Evolutionary conservation across 2,329 filamentous ascomycete species (phyloP), one percentile per base, ranked within the genome.

Genomic region (Ceratocystis lukuohia): DNA sequence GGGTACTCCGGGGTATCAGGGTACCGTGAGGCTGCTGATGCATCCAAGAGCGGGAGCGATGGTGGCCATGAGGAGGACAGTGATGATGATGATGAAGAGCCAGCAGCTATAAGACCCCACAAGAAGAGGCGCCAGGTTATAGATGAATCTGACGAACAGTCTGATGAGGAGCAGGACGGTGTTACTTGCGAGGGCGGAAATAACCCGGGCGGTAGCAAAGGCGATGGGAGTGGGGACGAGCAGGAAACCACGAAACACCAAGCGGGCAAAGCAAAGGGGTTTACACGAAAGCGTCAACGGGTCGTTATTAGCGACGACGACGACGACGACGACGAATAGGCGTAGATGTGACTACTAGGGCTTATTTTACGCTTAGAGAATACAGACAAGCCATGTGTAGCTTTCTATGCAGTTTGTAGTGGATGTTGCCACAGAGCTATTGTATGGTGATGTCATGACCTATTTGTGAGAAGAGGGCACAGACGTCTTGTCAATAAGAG

Each of bases 51-150:
- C 37, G 17, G 12, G 37, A n/a, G 20, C 37, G 28, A 22, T 28
- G 12, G 5, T 46, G 41, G 5, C 8, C 10, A 5, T 20, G 41
- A 62, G 8, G 62, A 65, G 25, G 63, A 65, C 4, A 22, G 48
- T 2, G 46, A 48, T 17, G 61, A 50, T 20, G 46, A 45, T 8
- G 41, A 46, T n/a, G 41, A 25, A 15, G 45, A 48, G 15, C 1
- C 30, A 8, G 22, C 33, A 3, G 61, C 30, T 30, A 4, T 50
- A 12, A 50, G 61, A 12, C 25, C 44, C 6, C 56, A 6, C 56
- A 48, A 37, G 22, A 64, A 64, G 15, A 64, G 62, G 22, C 62
- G 62, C 15, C 44, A 45, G 25, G 44, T 64, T 10, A 15, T 64
- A n/a, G 22, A 50, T 41, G 63, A 65, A 15, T 50, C 50, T 4